Percentiles rank a stretch among this genome's conserved stretches.
phyloP scores from a whole-genome alignment of 352 stramenopile species.

The Stramenopiles sp. region DNA sequence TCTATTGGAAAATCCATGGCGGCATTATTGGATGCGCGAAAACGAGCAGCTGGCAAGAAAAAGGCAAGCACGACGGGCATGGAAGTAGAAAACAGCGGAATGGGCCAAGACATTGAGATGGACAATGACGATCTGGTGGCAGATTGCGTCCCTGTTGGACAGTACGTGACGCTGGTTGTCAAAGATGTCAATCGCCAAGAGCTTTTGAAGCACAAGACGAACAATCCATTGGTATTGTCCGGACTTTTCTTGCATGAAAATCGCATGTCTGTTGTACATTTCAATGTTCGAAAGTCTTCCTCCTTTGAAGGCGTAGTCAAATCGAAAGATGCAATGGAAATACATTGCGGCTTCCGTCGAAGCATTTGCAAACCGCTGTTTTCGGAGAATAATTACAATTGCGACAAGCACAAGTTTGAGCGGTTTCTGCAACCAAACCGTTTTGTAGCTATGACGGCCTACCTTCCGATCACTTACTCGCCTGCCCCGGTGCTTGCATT shows the following conservation, averaged over 20 bases:
- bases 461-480: constrained; percentile 83
- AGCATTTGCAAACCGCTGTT: constrained; percentile 79
- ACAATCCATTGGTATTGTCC: constrained; percentile 39
- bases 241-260: constrained; percentile 87
- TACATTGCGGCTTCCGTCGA: constrained; percentile 86
- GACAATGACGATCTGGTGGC: constrained; percentile 14
- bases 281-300: constrained; percentile 52
- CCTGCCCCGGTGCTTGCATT: constrained; percentile 87
- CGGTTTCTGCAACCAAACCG: constrained; percentile 73
- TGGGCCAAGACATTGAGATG: constrained; percentile 12
- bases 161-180: constrained; percentile 31
- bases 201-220: constrained; percentile 35
- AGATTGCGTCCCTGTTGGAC: constrained; percentile 19
- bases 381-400: constrained; percentile 91
- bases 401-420: constrained; percentile 96
- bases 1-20: no score
- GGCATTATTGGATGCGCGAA: no score
- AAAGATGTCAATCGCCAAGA: constrained; percentile 38
- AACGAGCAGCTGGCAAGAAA: no score
- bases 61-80: constrained; percentile 49
- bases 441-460: constrained; percentile 58
- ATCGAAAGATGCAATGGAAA: constrained; percentile 81
- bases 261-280: constrained; percentile 90
- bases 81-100: constrained; percentile 29
- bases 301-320: constrained; percentile 52